Evolutionary conservation across 1,284 basidiomycete genomes (phyloP), one percentile per base, ranked within the genome.

Genomic region (Naganishia sp.): DNA sequence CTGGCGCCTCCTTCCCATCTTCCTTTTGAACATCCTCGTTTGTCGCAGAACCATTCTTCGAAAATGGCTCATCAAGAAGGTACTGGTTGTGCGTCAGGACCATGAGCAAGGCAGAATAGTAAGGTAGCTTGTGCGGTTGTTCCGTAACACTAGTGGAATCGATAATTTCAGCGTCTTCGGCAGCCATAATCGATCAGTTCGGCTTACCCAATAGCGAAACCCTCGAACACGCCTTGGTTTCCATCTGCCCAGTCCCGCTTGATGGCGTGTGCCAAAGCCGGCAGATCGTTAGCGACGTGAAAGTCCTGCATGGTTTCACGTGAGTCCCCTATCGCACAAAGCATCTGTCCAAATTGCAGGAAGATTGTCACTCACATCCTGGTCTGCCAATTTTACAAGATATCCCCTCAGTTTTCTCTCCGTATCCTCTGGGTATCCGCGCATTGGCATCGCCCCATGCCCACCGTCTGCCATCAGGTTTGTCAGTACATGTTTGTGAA

Each of bases 121-220:
- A 90, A 0, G 90, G 88, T 54, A 90, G 89, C 82, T 97, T 97
- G 82, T 87, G 93, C 0, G 93, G 93, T 72, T 94, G 87, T 78
- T 96, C 91, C 0, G 88, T 91, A 55, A 94, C 85, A 32, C 87
- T 87, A 73, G 41, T 23, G 3, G 25, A 47, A 17, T 3, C 15
- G 17, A 10, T 23, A 17, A 25, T 21, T 9, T 39, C 13, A 13
- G 13, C 1, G 35, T 28, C 28, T 39, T 39, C 35, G 10, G 35
- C 7, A 39, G 35, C 13, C 21, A 57, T 41, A 52, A 41, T 41
- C 52, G 46, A n/a, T 25, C 39, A 49, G 15, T 31, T 50, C 13
- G 6, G 46, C 60, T 21, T 15, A 65, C 63, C 66, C 60, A 21
- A 61, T 63, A 35, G 60, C 66, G 54, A 67, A 67, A 13, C 66